Conservation (phyloP, 176 grass and related monocot genomes). For the Zea mays region DNA sequence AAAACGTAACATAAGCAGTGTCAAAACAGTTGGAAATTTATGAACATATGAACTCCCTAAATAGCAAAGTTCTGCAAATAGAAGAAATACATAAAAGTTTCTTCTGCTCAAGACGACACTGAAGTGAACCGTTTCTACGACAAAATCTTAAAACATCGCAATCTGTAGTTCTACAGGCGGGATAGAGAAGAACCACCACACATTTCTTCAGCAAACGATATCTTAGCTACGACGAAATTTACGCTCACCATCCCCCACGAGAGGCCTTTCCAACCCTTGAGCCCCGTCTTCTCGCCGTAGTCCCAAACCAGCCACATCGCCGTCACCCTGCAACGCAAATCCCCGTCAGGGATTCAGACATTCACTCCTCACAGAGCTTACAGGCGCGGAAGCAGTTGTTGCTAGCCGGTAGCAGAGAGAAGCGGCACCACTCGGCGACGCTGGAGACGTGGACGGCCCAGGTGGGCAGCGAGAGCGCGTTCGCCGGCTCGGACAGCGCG, state of each 20-base stretch:
- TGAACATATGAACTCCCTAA: not conserved
- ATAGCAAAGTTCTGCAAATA: not conserved
- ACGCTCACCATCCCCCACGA: slow-evolving; percentile 89
- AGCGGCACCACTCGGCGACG: slow-evolving; percentile 75
- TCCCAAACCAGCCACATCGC: slow-evolving; percentile 92
- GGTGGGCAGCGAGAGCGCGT: slow-evolving; percentile 90
- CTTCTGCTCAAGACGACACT: not conserved
- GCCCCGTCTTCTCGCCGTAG: slow-evolving; percentile 75
- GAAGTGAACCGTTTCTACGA: not conserved
- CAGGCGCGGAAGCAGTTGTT: not conserved
- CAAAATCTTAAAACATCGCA: not conserved
- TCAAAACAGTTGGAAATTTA: slow-evolving; percentile 19
- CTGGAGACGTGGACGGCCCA: slow-evolving; percentile 93
- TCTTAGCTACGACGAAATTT: slow-evolving; percentile 8
- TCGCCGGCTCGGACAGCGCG: slow-evolving; percentile 67
- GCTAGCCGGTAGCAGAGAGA: not conserved
- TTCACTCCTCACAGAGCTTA: not conserved
- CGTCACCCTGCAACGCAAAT: slow-evolving; percentile 62
- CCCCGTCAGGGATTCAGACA: slow-evolving; percentile 32
- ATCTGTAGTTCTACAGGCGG: slow-evolving; percentile 3
- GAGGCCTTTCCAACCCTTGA: slow-evolving; percentile 81
- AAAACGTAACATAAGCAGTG: slow-evolving; percentile 10
- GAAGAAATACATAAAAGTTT: not conserved
- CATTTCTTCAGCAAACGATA: slow-evolving; percentile 1
- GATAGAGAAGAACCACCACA: not conserved